Evolutionary conservation across 2,329 filamentous ascomycete species (phyloP), one percentile per base, ranked within the genome.

Genomic region (Pyrenophora tritici-repentis): DNA sequence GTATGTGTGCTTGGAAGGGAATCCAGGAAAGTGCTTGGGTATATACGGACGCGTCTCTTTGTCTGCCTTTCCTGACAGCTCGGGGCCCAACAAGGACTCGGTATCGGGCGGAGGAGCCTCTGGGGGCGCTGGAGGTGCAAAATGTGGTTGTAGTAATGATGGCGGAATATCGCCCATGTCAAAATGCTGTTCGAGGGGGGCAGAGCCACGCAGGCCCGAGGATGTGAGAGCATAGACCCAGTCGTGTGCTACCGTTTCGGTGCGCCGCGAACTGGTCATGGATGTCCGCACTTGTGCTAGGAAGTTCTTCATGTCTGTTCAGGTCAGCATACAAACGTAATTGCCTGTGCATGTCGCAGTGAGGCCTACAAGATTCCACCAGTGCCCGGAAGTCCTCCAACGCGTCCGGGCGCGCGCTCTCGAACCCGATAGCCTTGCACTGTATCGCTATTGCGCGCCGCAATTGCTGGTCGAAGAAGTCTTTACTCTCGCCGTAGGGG

Each of bases 1-100:
- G 73, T 84, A 88, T 1, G 86, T 86, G 67, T 88, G 85, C 64
- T 79, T 81, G 42, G 84, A 84, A 6, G 86, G 86, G 34, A 86
- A 81, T 17, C 78, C 72, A 2, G 86, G 86, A 52, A 88, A 84
- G 53, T 86, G 82, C 42, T 74, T 73, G 1, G 84, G 83, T 50
- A 86, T 82, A 65, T 84, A 85, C 14, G 73, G 65, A 59, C 76
- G 76, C 41, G 74, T 77, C 38, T 75, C 74, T 37, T 77, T 75
- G 47, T 80, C 76, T 37, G 72, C 69, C 40, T 74, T 74, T 36
- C 75, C 77, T 18, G 78, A 80, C 12, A 85, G 68, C 18, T 79
- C 75, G 3, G 79, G 74, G 12, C 81, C 81, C 2, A 86, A 75
- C 32, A 84, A 76, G 6, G 76, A 72, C 29, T 76, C 74, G 39